These are phyloP conservation scores for Emmonsia crescens DNA, from an alignment of 2,329 filamentous ascomycete species.

Conservation along the genomic window DNA sequence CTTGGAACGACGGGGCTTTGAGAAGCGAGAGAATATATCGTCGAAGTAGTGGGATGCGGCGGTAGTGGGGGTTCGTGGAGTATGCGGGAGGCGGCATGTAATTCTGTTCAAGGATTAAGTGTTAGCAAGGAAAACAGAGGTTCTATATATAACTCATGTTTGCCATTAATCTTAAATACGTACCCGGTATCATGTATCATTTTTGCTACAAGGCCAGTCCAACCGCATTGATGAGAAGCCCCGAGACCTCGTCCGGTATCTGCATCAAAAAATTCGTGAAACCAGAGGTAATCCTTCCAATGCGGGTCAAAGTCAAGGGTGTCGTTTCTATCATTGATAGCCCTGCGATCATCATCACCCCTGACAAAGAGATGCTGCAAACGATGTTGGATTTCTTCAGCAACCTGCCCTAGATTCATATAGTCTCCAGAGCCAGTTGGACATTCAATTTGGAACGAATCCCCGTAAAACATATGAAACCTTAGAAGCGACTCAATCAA, in stretches of 20 bases:
- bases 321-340: conserved; percentile 76
- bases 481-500: conserved; percentile 88
- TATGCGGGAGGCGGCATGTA: conserved; percentile 84
- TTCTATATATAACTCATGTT: neutral
- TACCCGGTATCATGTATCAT: conserved; percentile 98
- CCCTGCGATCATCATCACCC: conserved; percentile 73
- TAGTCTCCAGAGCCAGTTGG: conserved; percentile 85
- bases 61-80: conserved; percentile 72
- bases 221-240: conserved; percentile 88
- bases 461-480: conserved; percentile 94
- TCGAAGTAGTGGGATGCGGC: conserved; percentile 93
- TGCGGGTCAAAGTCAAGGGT: conserved; percentile 81
- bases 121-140: conserved; percentile 30
- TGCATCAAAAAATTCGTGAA: conserved; percentile 95
- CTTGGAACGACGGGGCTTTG: conserved; percentile 31
- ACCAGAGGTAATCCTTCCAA: conserved; percentile 92
- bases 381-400: conserved; percentile 89
- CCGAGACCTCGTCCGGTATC: conserved; percentile 82
- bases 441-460: conserved; percentile 79
- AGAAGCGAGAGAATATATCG: conserved; percentile 60
- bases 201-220: conserved; percentile 90
- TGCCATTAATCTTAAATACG: conserved; percentile 25
- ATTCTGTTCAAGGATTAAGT: conserved; percentile 42
- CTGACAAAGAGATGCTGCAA: conserved; percentile 84
- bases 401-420: conserved; percentile 91